A percentile compares a stretch with the other conserved stretches of the same genome.
phyloP scores from a whole-genome alignment of 768 basidiomycete species.

The Tylopilus rubrobrunneus region DNA sequence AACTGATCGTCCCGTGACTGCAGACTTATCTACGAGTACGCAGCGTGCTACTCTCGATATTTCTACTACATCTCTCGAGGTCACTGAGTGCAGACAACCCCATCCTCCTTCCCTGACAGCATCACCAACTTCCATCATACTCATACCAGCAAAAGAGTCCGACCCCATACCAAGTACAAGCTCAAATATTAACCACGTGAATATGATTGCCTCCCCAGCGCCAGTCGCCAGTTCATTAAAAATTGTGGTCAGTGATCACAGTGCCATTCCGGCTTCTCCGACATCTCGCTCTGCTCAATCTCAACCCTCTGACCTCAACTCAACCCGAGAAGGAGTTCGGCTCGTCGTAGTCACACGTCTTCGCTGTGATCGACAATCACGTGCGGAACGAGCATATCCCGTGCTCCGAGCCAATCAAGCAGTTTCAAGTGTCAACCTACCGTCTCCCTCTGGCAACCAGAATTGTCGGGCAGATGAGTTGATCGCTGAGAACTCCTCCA shows the following conservation, averaged over 20 bases:
- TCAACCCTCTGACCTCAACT: constrained; percentile 29
- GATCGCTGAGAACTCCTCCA: constrained; percentile 33
- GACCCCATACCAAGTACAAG: constrained; percentile 9
- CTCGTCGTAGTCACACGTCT: constrained; percentile 61
- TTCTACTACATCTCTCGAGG: constrained; percentile 5
- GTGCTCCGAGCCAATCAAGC: constrained; percentile 58
- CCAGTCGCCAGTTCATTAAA: constrained; percentile 14
- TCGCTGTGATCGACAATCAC: constrained; percentile 55
- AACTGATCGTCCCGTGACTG: constrained; percentile 1
- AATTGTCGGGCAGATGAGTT: constrained; percentile 49
- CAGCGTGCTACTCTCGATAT: constrained; percentile 10
- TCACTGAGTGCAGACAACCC: constrained; percentile 3
- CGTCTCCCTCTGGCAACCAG: constrained; percentile 33
- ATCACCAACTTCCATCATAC: constrained; percentile 11
- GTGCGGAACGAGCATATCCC: constrained; percentile 58
- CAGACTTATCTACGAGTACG: constrained; percentile 4
- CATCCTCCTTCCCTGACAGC: constrained; percentile 11
- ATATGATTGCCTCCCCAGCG: constrained; percentile 8
- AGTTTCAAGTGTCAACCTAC: constrained; percentile 32
- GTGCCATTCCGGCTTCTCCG: constrained; percentile 11
- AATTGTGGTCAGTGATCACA: constrained; percentile 30
- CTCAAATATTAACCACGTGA: constrained; percentile 7
- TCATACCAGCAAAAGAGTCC: constrained; percentile 13
- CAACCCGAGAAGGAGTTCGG: constrained; percentile 57
- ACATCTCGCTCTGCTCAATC: constrained; percentile 2